Conservation (phyloP, 75 land plant species). For the Pinus tabuliformis region DNA sequence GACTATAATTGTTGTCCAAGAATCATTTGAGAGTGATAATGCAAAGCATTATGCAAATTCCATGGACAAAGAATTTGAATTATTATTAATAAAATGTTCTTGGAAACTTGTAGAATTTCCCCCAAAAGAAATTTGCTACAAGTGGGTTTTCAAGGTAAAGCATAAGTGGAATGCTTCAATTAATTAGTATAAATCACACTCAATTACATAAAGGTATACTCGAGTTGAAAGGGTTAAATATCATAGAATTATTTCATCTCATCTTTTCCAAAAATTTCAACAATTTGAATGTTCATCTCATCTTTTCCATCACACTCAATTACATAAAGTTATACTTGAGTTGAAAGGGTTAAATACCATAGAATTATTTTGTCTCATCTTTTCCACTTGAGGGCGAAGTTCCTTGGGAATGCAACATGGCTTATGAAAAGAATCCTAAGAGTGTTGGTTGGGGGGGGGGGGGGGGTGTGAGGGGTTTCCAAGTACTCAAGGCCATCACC, state of each 20-base stretch:
- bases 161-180: not conserved
- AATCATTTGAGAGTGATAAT: not conserved
- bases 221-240: not conserved
- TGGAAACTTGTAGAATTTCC: not conserved
- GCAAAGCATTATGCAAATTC: not conserved
- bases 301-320: too few relatives aligned
- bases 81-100: not conserved
- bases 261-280: not conserved
- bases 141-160: not conserved
- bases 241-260: too few relatives aligned
- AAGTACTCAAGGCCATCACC: too few relatives aligned
- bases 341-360: too few relatives aligned
- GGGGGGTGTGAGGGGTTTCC: too few relatives aligned
- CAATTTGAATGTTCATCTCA: too few relatives aligned
- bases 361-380: too few relatives aligned
- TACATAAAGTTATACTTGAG: too few relatives aligned
- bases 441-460: too few relatives aligned
- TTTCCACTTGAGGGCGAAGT: too few relatives aligned
- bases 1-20: not conserved
- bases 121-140: not conserved
- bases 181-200: not conserved
- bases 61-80: not conserved
- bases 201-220: not conserved
- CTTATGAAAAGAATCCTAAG: too few relatives aligned
- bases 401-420: too few relatives aligned